These are phyloP conservation scores for Ascochyta koolunga DNA, from an alignment of 2,329 filamentous ascomycete species.

Conservation along the genomic window DNA sequence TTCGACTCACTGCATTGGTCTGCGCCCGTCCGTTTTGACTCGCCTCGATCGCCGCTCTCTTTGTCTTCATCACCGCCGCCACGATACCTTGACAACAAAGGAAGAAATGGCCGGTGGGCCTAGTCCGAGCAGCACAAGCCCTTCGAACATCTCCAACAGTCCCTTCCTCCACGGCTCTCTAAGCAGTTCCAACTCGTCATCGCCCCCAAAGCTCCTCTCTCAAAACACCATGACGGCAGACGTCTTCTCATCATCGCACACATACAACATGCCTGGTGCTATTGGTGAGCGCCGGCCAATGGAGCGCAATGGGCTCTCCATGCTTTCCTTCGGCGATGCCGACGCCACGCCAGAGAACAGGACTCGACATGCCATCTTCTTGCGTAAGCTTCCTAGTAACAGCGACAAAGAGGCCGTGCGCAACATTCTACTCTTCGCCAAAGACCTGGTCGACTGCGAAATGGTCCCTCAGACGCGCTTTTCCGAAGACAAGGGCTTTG, in stretches of 20 bases:
- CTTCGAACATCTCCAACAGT: conserved; percentile 48
- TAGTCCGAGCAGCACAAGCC: conserved; percentile 51
- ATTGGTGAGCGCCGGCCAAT: conserved; percentile 50
- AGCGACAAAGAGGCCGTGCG: conserved; percentile 64
- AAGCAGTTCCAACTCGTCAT: conserved; percentile 50
- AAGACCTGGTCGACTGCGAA: conserved; percentile 65
- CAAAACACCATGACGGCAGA: conserved; percentile 50
- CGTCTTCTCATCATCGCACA: conserved; percentile 48
- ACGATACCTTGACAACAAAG: conserved; percentile 42
- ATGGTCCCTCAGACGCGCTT: conserved; percentile 59
- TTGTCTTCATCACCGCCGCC: conserved; percentile 39
- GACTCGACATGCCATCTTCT: conserved; percentile 52
- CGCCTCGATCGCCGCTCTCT: conserved; percentile 31
- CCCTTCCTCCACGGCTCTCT: conserved; percentile 48
- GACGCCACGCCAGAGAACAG: conserved; percentile 36
- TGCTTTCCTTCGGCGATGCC: conserved; percentile 45
- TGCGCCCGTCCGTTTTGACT: conserved; percentile 28
- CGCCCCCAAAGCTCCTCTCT: conserved; percentile 44
- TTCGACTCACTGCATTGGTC: conserved; percentile 24
- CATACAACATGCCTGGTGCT: conserved; percentile 48
- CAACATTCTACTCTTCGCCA: conserved; percentile 69
- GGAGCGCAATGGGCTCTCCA: conserved; percentile 45
- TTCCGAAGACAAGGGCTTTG: conserved; percentile 62
- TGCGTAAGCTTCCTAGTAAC: conserved; percentile 65
- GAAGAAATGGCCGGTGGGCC: conserved; percentile 49